Conservation (phyloP, 495 filamentous ascomycete species). For the Aspergillus homomorphus region DNA sequence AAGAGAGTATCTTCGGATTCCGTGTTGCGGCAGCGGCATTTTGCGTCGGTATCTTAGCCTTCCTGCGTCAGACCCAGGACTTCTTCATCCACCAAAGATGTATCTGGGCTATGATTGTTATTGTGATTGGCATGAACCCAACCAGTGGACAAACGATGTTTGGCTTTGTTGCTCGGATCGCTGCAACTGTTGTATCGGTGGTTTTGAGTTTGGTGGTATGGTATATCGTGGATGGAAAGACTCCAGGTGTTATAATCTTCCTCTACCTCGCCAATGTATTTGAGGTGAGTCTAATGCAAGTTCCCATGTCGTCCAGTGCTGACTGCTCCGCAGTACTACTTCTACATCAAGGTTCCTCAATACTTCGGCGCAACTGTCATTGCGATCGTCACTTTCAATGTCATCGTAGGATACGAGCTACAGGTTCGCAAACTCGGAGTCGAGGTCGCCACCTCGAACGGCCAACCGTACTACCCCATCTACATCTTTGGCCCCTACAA, state of each 20-base stretch:
- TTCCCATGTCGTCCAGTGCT: not conserved
- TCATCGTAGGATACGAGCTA: constrained; percentile 73
- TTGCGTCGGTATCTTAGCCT: constrained; percentile 65
- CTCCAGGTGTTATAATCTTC: constrained; percentile 62
- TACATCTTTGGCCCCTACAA: constrained; percentile 68
- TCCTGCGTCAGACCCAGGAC: constrained; percentile 57
- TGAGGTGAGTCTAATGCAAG: constrained; percentile 36
- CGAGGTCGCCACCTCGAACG: constrained; percentile 52
- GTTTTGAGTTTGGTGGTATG: constrained; percentile 61
- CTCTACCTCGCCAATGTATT: constrained; percentile 65
- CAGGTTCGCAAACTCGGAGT: constrained; percentile 65
- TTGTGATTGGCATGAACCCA: constrained; percentile 59
- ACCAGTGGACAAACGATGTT: constrained; percentile 65
- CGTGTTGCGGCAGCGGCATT: constrained; percentile 68
- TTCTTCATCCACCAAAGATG: constrained; percentile 70
- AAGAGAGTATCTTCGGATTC: constrained; percentile 57
- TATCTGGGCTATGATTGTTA: constrained; percentile 76
- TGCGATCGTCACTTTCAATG: constrained; percentile 60
- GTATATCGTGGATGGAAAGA: constrained; percentile 68
- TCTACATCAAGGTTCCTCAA: constrained; percentile 61
- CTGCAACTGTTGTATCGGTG: constrained; percentile 60
- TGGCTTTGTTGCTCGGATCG: constrained; percentile 63
- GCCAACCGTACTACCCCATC: constrained; percentile 67
- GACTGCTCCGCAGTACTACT: constrained; percentile 45
- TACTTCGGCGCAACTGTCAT: constrained; percentile 61